phyloP scores from a whole-genome alignment of 2,329 filamentous ascomycete species.

The Sporothrix euskadiensis region DNA sequence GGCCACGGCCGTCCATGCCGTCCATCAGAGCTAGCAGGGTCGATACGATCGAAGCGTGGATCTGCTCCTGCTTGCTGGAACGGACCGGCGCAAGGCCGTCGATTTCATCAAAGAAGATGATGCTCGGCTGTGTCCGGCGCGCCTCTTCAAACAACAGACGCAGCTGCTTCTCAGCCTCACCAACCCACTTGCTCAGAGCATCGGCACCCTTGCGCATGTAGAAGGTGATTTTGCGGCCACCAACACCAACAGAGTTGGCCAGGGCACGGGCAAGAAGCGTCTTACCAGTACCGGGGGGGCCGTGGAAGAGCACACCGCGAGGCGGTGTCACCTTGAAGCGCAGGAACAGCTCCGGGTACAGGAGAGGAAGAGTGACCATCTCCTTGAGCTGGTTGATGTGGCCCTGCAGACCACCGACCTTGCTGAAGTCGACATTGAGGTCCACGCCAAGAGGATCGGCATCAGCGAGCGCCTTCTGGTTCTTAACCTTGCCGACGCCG shows the following conservation, averaged over 20 bases:
- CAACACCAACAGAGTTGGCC: conserved; percentile 83
- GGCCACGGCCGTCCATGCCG: conserved; percentile 95
- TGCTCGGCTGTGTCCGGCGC: conserved; percentile 91
- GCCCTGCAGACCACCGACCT: conserved; percentile 86
- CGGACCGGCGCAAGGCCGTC: conserved; percentile 93
- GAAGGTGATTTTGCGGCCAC: conserved; percentile 93
- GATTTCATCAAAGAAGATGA: conserved; percentile 99
- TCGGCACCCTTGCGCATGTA: conserved; percentile 99
- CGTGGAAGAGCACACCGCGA: conserved; percentile 92
- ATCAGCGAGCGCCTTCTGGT: conserved; percentile 87
- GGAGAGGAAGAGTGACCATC: conserved; percentile 91
- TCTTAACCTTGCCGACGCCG: conserved; percentile 91
- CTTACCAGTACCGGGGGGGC: conserved; percentile 95
- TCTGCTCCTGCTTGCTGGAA: conserved; percentile 98
- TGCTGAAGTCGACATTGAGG: conserved; percentile 87
- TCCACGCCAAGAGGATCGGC: conserved; percentile 94
- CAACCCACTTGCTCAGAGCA: conserved; percentile 97
- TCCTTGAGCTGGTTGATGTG: conserved; percentile 98
- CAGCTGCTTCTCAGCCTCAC: conserved; percentile 93
- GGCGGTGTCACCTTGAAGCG: conserved; percentile 92
- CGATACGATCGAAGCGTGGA: conserved; percentile 95
- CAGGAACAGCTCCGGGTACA: conserved; percentile 92
- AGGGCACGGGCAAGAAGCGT: conserved; percentile 92
- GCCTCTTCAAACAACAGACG: conserved; percentile 94
- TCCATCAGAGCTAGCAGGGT: conserved; percentile 95